phyloP scores from a whole-genome alignment of 2,329 filamentous ascomycete genomes.

The Monilinia aucupariae region DNA sequence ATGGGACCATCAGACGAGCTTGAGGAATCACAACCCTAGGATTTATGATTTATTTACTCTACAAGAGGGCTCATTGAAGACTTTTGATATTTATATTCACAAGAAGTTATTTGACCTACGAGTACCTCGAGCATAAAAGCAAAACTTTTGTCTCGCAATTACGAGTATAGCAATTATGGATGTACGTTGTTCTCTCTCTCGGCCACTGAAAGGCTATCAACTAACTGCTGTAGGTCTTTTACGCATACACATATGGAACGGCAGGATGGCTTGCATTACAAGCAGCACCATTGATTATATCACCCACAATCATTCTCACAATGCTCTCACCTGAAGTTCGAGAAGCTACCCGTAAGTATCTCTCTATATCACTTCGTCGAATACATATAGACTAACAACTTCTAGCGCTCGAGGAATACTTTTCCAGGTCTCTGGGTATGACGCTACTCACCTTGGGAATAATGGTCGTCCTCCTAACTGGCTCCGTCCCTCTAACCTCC shows the following conservation, averaged over 20 bases:
- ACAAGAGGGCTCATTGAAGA: background rate
- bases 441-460: constrained; percentile 51
- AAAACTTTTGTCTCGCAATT: too few species aligned
- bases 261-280: constrained; percentile 45
- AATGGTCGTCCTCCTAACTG: constrained; percentile 56
- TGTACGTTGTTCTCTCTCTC: background rate
- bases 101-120: too few species aligned
- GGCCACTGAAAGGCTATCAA: background rate
- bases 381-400: constrained; percentile 15
- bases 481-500: constrained; percentile 53
- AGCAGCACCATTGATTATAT: constrained; percentile 47
- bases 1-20: background rate
- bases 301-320: constrained; percentile 56
- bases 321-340: constrained; percentile 54
- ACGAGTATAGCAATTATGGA: constrained; percentile 8
- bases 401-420: constrained; percentile 57
- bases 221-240: constrained; percentile 40
- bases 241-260: constrained; percentile 47
- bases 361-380: constrained; percentile 3
- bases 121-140: too few species aligned
- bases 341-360: constrained; percentile 45
- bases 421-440: constrained; percentile 55
- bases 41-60: background rate
- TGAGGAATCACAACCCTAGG: background rate
- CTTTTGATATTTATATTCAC: background rate